These are phyloP conservation scores for Leucocoprinus sp. DNA, from an alignment of 768 basidiomycete genomes.

Conservation along the genomic window DNA sequence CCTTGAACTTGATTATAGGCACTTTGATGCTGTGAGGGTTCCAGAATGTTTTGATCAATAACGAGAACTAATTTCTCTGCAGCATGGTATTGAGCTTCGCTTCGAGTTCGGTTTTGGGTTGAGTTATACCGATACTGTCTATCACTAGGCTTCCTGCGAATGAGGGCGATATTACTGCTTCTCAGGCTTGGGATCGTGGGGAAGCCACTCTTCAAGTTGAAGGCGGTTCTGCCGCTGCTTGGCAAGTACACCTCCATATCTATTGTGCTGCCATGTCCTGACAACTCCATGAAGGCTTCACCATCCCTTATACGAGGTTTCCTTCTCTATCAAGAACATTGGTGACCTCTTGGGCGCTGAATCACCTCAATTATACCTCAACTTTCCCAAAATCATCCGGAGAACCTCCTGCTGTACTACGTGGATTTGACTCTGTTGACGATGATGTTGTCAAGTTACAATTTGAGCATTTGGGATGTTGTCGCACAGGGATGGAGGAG, in stretches of 20 bases:
- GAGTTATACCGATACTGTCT: slow-evolving; percentile 63
- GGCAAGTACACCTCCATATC: slow-evolving; percentile 25
- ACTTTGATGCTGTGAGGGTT: slow-evolving; percentile 54
- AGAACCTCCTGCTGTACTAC: slow-evolving; percentile 66
- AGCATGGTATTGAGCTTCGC: slow-evolving; percentile 68
- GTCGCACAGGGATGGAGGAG: slow-evolving; percentile 66
- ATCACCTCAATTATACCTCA: slow-evolving; percentile 74
- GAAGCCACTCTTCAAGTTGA: slow-evolving; percentile 42
- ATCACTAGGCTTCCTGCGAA: slow-evolving; percentile 32
- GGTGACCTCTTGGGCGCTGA: slow-evolving; percentile 49
- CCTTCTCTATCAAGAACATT: slow-evolving; percentile 59
- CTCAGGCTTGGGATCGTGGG: slow-evolving; percentile 50
- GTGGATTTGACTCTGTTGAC: slow-evolving; percentile 60
- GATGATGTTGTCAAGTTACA: slow-evolving; percentile 58
- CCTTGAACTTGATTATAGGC: slow-evolving; percentile 64
- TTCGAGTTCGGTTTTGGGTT: slow-evolving; percentile 89
- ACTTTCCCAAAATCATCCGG: slow-evolving; percentile 53
- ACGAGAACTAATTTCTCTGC: neutral
- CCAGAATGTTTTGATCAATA: neutral
- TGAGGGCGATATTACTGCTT: slow-evolving; percentile 29
- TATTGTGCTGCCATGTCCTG: neutral
- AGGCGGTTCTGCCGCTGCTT: slow-evolving; percentile 56
- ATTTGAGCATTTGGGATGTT: slow-evolving; percentile 72
- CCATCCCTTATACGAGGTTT: slow-evolving; percentile 51
- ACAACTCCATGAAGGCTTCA: slow-evolving; percentile 41